These are phyloP conservation scores for Pseudocercospora vitis DNA, from an alignment of 2,329 filamentous ascomycete genomes.

Conservation along the genomic window DNA sequence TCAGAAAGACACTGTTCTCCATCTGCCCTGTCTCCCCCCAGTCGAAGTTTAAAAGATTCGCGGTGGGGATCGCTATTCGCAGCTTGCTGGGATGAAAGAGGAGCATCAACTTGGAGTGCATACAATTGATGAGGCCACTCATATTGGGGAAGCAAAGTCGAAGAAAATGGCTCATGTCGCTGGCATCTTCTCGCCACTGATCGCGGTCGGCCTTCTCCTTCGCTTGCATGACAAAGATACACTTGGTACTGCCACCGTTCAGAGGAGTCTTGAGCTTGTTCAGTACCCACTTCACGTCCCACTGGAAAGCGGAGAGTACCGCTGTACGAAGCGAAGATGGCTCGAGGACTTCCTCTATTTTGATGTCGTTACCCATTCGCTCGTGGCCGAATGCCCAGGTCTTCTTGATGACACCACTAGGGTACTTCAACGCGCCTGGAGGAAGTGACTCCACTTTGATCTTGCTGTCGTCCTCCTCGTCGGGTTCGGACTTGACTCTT, in stretches of 20 bases:
- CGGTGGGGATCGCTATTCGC: slow-evolving; percentile 80
- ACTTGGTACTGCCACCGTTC: slow-evolving; percentile 54
- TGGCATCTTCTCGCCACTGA: slow-evolving; percentile 33
- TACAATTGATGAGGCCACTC: slow-evolving; percentile 66
- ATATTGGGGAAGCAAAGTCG: slow-evolving; percentile 79
- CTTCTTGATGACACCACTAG: slow-evolving; percentile 70
- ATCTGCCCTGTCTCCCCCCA: slow-evolving; percentile 84
- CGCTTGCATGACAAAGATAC: slow-evolving; percentile 61
- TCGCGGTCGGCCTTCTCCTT: slow-evolving; percentile 45
- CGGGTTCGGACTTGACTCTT: slow-evolving; percentile 18
- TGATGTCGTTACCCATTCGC: slow-evolving; percentile 70
- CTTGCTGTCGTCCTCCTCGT: not conserved
- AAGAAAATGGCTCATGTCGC: slow-evolving; percentile 45
- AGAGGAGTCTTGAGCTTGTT: slow-evolving; percentile 58
- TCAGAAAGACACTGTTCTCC: slow-evolving; percentile 90
- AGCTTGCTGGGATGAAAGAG: slow-evolving; percentile 74
- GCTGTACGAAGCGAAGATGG: slow-evolving; percentile 70
- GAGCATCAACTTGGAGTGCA: slow-evolving; percentile 94
- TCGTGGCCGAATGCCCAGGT: slow-evolving; percentile 70
- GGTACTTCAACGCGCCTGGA: slow-evolving; percentile 45
- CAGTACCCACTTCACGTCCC: slow-evolving; percentile 78
- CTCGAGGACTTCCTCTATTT: slow-evolving; percentile 82
- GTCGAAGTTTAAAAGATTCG: slow-evolving; percentile 81
- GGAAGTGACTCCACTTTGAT: slow-evolving; percentile 7
- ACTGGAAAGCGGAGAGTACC: slow-evolving; percentile 82